A percentile compares a stretch with the other conserved stretches of the same genome.
Conservation (phyloP, 257 asterid species). For the Misopates orontium region DNA sequence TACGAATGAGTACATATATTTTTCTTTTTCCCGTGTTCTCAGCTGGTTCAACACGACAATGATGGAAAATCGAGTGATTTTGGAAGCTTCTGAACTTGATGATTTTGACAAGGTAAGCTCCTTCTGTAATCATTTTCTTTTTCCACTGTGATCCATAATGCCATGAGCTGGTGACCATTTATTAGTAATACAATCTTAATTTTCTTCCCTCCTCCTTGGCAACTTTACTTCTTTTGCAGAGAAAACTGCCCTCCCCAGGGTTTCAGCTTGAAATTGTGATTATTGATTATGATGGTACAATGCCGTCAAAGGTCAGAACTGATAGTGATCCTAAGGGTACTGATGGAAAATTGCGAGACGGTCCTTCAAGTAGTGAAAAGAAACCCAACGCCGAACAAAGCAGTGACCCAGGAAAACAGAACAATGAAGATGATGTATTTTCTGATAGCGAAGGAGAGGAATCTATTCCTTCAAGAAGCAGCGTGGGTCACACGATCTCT, state of each 20-base stretch:
- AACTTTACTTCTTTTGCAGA: constrained; percentile 47
- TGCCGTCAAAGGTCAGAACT: constrained; percentile 45
- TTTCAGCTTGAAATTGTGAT: constrained; percentile 86
- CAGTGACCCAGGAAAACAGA: constrained; percentile 42
- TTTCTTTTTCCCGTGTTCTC: constrained; percentile 33
- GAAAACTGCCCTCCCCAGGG: constrained; percentile 96
- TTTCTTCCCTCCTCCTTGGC: constrained; percentile 7
- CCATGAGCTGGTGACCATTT: not conserved
- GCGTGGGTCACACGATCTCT: constrained; percentile 30
- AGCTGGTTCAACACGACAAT: constrained; percentile 94
- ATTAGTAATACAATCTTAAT: not conserved
- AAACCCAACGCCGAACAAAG: constrained; percentile 37
- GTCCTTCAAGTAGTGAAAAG: constrained; percentile 47
- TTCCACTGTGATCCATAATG: not conserved
- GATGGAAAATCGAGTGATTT: constrained; percentile 82
- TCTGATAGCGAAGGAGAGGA: constrained; percentile 94
- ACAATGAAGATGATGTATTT: constrained; percentile 72
- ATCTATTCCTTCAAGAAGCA: constrained; percentile 38
- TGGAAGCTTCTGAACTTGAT: constrained; percentile 63
- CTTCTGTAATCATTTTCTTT: constrained; percentile 6
- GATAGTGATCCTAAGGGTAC: constrained; percentile 29
- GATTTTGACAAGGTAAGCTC: constrained; percentile 76
- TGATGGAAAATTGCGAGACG: constrained; percentile 39
- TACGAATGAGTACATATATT: not conserved
- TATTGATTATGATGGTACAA: constrained; percentile 74